A percentile compares a stretch with the other conserved stretches of the same genome.
Evolutionary conservation across 257 asterid genomes (phyloP).

Genomic region (Penstemon eatonii): DNA sequence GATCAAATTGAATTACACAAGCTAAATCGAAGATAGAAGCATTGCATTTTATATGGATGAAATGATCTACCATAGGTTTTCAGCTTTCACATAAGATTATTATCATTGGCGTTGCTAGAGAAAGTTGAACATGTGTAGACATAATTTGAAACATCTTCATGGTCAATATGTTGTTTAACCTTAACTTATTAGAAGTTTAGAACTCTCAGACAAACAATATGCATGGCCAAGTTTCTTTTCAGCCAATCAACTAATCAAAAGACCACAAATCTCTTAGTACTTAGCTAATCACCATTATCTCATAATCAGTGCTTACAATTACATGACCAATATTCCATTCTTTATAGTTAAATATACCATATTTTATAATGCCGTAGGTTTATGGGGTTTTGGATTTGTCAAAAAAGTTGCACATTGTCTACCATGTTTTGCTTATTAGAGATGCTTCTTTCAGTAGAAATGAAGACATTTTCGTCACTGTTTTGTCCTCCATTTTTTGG

Average conservation of each 20-base stretch:
- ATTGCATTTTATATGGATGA: not conserved
- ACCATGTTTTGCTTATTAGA: no score
- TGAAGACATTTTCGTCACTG: not conserved
- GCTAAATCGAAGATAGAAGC: slow-evolving; percentile 17
- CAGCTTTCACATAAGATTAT: not conserved
- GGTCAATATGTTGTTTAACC: not conserved
- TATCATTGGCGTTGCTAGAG: not conserved
- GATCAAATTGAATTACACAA: slow-evolving; percentile 15
- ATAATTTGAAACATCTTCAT: not conserved
- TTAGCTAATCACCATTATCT: not conserved
- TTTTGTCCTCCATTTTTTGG: not conserved
- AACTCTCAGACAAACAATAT: not conserved
- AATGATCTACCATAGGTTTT: not conserved
- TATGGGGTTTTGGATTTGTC: not conserved
- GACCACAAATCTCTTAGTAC: not conserved
- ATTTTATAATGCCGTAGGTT: not conserved
- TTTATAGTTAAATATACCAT: no score
- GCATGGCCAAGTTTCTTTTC: not conserved
- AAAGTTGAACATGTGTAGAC: not conserved
- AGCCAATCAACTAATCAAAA: not conserved
- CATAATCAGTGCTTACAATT: not conserved
- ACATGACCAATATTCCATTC: no score
- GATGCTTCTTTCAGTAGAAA: not conserved
- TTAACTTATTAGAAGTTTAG: no score
- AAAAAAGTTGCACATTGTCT: no score